Percentiles rank a stretch among this genome's conserved stretches.
phyloP scores from a whole-genome alignment of 208 protist genomes.

The Trypanosoma theileri region DNA sequence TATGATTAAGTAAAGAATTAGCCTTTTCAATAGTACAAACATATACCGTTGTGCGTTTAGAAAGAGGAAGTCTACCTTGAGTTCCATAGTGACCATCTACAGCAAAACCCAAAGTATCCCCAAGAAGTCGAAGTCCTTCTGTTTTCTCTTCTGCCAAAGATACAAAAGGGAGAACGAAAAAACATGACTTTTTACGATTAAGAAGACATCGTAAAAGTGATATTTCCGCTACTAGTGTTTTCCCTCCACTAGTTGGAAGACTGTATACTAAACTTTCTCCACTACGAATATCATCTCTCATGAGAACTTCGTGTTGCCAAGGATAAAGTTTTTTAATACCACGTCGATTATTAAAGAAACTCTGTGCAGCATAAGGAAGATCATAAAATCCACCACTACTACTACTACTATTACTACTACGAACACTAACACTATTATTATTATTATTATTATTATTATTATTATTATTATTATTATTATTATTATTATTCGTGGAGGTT shows the following conservation, averaged over 20 bases:
- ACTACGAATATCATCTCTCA: slow-evolving; percentile 39
- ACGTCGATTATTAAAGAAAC: slow-evolving; percentile 45
- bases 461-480: too few relatives aligned
- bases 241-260: slow-evolving; percentile 91
- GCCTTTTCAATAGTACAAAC: slow-evolving; percentile 96
- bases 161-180: slow-evolving; percentile 95
- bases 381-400: slow-evolving; percentile 36
- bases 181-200: slow-evolving; percentile 53
- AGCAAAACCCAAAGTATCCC: slow-evolving; percentile 59
- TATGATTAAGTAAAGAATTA: slow-evolving; percentile 84
- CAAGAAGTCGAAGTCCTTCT: slow-evolving; percentile 57
- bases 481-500: too few relatives aligned
- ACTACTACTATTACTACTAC: not conserved
- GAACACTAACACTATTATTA: not conserved
- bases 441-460: not conserved
- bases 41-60: slow-evolving; percentile 44
- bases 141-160: slow-evolving; percentile 91
- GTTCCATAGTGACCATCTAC: slow-evolving; percentile 85
- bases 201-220: slow-evolving; percentile 83
- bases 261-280: slow-evolving; percentile 88
- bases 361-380: slow-evolving; percentile 39
- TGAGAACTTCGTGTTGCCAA: slow-evolving; percentile 87
- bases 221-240: slow-evolving; percentile 94
- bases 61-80: slow-evolving; percentile 66
- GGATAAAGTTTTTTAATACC: slow-evolving; percentile 66